Evolutionary conservation across 2,329 filamentous ascomycete species (phyloP).

Genomic region (Pseudogymnoascus sp.): DNA sequence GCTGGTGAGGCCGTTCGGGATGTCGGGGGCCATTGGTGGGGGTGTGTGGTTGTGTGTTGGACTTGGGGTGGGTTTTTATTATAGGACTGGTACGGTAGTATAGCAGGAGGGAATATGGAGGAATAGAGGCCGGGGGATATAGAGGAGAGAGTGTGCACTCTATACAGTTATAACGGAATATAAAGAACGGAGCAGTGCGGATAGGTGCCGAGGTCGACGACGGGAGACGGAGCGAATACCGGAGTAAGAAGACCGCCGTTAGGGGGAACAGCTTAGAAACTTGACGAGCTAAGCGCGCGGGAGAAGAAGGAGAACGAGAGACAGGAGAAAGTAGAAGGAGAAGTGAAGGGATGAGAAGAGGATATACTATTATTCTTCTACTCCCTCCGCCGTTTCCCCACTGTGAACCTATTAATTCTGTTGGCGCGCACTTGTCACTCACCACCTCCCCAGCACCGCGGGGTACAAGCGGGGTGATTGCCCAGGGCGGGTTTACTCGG

Average conservation of each 20-base stretch:
- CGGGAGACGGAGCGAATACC: not conserved
- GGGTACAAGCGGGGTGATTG: not conserved
- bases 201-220: not conserved
- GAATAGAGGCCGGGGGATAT: too few species aligned
- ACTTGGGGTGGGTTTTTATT: not conserved
- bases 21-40: not conserved
- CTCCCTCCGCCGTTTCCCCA: not conserved
- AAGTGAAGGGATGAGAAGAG: not conserved
- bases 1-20: not conserved
- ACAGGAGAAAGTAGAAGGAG: not conserved
- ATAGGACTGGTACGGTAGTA: not conserved
- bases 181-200: not conserved
- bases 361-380: not conserved
- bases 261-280: not conserved
- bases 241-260: not conserved
- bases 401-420: not conserved
- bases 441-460: not conserved
- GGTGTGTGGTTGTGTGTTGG: not conserved
- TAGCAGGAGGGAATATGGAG: not conserved
- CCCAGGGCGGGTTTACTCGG: not conserved
- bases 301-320: not conserved
- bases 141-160: not conserved
- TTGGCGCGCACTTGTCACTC: not conserved
- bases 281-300: not conserved
- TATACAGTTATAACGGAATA: not conserved